These are phyloP conservation scores for Debaryomyces castellii DNA, from an alignment of 805 yeast species.

Conservation along the genomic window DNA sequence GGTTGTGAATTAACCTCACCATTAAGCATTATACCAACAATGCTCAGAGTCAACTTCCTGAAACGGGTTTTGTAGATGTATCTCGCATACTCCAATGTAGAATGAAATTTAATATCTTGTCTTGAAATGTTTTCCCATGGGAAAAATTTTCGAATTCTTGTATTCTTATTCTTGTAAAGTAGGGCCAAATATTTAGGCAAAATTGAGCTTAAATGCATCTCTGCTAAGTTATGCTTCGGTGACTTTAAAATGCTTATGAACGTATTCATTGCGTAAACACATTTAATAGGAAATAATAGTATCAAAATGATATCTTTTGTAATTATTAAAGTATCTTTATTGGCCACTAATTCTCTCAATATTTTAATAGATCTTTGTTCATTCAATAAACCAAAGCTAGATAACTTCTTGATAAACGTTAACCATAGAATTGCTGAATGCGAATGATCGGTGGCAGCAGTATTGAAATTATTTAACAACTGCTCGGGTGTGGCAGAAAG, in stretches of 20 bases:
- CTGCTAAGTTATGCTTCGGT: conserved; percentile 9
- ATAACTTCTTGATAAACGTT: conserved; percentile 30
- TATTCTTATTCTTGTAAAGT: conserved; percentile 15
- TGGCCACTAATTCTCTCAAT: conserved; percentile 21
- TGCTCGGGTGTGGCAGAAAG: conserved; percentile 35
- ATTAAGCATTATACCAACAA: conserved; percentile 34
- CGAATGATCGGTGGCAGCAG: conserved; percentile 19
- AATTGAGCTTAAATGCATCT: conserved; percentile 16
- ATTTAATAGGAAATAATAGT: conserved; percentile 29
- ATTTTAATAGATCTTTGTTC: conserved; percentile 25
- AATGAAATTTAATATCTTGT: background rate
- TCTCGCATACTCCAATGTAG: conserved; percentile 25
- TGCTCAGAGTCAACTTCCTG: conserved; percentile 22
- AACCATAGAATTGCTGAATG: conserved; percentile 35
- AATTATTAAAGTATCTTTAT: conserved; percentile 21
- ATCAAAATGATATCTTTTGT: conserved; percentile 31
- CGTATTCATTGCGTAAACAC: conserved; percentile 20
- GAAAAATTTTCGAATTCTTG: background rate
- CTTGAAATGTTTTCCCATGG: background rate
- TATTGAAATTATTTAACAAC: conserved; percentile 33
- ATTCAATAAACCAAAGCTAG: conserved; percentile 32
- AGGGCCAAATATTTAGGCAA: conserved; percentile 30
- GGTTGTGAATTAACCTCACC: conserved; percentile 36
- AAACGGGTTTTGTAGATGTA: conserved; percentile 19
- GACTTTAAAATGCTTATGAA: conserved; percentile 14